Evolutionary conservation across 2,329 filamentous ascomycete genomes (phyloP), one percentile per base, ranked within the genome.

Genomic region (Fusarium sp.): DNA sequence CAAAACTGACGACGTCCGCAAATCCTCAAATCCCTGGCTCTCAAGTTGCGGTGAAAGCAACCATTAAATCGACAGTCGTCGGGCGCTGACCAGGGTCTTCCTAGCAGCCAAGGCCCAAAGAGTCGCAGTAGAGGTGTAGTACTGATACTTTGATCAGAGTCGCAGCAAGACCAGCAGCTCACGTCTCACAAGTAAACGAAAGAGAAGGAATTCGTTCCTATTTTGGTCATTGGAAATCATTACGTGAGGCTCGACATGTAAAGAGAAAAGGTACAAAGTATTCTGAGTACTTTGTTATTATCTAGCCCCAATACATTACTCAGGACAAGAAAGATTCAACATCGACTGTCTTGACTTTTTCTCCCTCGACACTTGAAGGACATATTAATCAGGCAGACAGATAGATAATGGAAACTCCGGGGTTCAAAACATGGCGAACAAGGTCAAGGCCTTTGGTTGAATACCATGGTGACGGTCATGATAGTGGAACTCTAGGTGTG

Each of bases 11-110:
- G 70, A 51, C 66, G 61, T 64, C 61, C 55, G 61, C 66, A 41
- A 54, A 58, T 36, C 56, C 58, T 62, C 63, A 62, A 65, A 71
- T 69, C 66, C 67, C 74, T 74, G 73, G 42, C 71, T 63, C 62
- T 64, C 71, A 77, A 77, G 72, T 77, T 78, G 76, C 76, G 76
- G 76, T 78, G 76, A 78, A 78, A 78, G 76, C 65, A 63, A 65
- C 69, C 73, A 67, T 65, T 65, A 47, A 69, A 69, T 70, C 66
- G 50, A 65, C 53, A 65, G 65, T 65, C 69, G 63, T 70, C 68
- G 65, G 53, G 59, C 51, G 24, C 51, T 44, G 53, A 75, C 76
- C 59, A 65, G 76, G 76, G 73, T 76, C 60, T 76, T 76, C 76
- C 76, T 55, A 53, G 76, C 54, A 56, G 55, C 68, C 59, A 65